phyloP scores from a whole-genome alignment of 805 yeast genomes.

The Maudiozyma bulderi region DNA sequence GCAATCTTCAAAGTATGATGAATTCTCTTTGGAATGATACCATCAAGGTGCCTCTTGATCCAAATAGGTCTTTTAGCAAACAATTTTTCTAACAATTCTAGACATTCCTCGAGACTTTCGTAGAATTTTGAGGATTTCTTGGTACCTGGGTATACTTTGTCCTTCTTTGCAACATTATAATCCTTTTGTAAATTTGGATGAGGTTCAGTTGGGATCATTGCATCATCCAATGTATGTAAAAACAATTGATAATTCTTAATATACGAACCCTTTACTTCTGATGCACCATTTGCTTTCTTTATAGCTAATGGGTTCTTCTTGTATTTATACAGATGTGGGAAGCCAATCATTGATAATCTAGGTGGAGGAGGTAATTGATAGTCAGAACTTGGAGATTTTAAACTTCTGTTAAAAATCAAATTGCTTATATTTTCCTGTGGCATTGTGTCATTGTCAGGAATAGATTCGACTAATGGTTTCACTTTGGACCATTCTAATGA shows the following conservation, averaged over 20 bases:
- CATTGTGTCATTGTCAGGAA: constrained; percentile 31
- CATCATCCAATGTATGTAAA: constrained; percentile 37
- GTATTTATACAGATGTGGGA: constrained; percentile 72
- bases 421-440: constrained; percentile 31
- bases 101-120: constrained; percentile 23
- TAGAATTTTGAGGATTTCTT: constrained; percentile 26
- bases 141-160: constrained; percentile 28
- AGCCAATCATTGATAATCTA: constrained; percentile 60
- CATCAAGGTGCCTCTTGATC: constrained; percentile 64
- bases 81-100: constrained; percentile 29
- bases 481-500: constrained; percentile 26
- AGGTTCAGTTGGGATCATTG: constrained; percentile 39
- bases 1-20: constrained; percentile 53
- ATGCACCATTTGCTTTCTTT: constrained; percentile 45
- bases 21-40: constrained; percentile 39
- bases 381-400: constrained; percentile 17
- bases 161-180: constrained; percentile 29
- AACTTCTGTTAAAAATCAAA: constrained; percentile 17
- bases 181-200: constrained; percentile 42
- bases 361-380: constrained; percentile 72
- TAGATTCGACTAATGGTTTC: constrained; percentile 24
- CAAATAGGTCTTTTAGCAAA: constrained; percentile 74
- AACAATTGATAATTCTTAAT: constrained; percentile 35
- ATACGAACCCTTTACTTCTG: constrained; percentile 36
- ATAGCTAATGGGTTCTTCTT: constrained; percentile 57